Conservation (phyloP, 208 protist species). For the Leishmania gerbilli region DNA sequence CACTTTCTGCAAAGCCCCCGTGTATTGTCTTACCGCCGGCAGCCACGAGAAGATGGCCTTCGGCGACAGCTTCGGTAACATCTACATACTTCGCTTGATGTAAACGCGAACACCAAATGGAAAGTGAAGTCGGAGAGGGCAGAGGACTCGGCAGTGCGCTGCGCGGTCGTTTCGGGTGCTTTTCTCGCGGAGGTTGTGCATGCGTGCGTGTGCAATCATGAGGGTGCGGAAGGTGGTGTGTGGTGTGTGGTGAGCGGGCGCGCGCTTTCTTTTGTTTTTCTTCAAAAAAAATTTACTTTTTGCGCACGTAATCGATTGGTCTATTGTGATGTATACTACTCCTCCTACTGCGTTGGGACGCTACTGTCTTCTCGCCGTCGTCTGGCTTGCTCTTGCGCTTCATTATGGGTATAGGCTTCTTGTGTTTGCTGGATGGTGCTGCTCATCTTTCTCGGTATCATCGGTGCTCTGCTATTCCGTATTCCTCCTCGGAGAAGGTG, state of each 20-base stretch:
- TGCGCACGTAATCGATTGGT: not conserved
- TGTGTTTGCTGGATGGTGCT: not conserved
- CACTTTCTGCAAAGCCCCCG: slow-evolving; percentile 84
- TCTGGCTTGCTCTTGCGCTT: not conserved
- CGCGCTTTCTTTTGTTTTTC: not conserved
- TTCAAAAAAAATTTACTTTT: too few relatives aligned
- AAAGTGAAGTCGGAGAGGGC: not conserved
- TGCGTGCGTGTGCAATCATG: not conserved
- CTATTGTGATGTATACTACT: not conserved
- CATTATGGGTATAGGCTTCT: too few relatives aligned
- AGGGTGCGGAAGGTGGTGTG: not conserved
- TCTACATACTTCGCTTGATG: slow-evolving; percentile 45
- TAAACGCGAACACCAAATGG: not conserved
- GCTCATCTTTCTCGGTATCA: not conserved
- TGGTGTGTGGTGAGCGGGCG: too few relatives aligned
- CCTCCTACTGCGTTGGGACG: not conserved
- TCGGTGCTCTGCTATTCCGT: not conserved
- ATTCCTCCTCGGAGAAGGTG: not conserved
- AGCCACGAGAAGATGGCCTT: slow-evolving; percentile 52
- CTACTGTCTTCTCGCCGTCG: not conserved
- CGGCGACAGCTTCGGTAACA: slow-evolving; percentile 91
- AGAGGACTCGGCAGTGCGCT: not conserved
- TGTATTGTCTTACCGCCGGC: slow-evolving; percentile 85
- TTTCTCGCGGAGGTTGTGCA: not conserved
- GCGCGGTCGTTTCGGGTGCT: not conserved